Base-by-base conservation (phyloP, 2,329 filamentous ascomycete genomes). In the Tolypocladium sp. region DNA sequence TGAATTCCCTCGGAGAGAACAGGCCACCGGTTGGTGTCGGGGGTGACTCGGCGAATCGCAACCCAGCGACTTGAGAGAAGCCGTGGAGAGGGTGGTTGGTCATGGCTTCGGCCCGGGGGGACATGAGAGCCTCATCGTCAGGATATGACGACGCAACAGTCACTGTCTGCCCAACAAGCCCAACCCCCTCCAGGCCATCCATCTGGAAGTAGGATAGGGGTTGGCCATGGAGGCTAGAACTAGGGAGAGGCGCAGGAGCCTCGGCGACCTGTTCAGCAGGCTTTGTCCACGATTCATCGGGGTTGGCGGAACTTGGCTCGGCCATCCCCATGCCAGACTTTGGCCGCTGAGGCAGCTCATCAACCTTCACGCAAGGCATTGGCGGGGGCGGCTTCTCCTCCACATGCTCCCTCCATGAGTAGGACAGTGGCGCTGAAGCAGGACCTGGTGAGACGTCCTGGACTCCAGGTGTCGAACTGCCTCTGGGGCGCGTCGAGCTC, bases 81-180 rank as follows among this genome's bases (percentile, higher is more conserved):
- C 79, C 75, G 58, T 84, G 82, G 56, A 89, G 78, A 2, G 85
- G 84, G 61, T 89, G 87, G 62, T 81, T 83, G 2, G 87, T 91
- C 78, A 92, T 92, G 20, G 86, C 84, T 66, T 89, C 86, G 1
- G 79, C 85, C 51, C 89, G 82, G 0, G 90, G 89, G 3, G 88
- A 91, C 78, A 91, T 81, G 12, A 90, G 73, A 15, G 84, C 77
- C 54, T 85, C 81, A 13, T 82, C 78, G 17, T 77, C 75, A 1
- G 76, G 63, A 58, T 65, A 72, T 22, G 67, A 69, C 60, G 60
- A 73, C 59, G 64, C 63, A 27, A 77, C 66, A 12, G 72, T 62
- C 37, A 77, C 66, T 61, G 73, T 73, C 67, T 74, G 69, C 58
- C 73, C 71, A 4, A 68, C 63, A 12, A 66, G 62, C 25, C 57